Conservation (phyloP, 208 protist genomes). For the Ichthyophonus hoferi region DNA sequence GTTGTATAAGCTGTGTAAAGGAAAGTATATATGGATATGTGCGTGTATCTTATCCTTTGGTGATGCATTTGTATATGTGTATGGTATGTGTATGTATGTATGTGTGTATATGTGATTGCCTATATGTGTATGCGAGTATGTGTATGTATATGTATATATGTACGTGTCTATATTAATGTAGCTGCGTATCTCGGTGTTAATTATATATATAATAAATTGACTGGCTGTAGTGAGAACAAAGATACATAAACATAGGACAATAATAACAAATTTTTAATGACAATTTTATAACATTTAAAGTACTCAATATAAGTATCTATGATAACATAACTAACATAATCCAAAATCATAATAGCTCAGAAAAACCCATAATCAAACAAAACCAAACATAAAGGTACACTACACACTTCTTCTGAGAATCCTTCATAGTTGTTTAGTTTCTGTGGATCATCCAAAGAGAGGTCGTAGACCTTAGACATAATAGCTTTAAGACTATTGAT, state of each 20-base stretch:
- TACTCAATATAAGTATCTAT: too few relatives aligned
- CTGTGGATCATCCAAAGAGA: conserved; percentile 16
- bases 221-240: too few relatives aligned
- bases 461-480: conserved; percentile 21
- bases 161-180: conserved; percentile 1
- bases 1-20: too few relatives aligned
- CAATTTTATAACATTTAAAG: too few relatives aligned
- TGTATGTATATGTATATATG: background rate
- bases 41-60: background rate
- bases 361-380: too few relatives aligned
- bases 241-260: too few relatives aligned
- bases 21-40: background rate
- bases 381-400: too few relatives aligned
- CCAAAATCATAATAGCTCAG: too few relatives aligned
- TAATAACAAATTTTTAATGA: too few relatives aligned
- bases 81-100: background rate
- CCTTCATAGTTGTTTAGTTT: conserved; percentile 35
- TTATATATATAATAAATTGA: too few relatives aligned
- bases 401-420: conserved; percentile 39
- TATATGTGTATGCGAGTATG: background rate
- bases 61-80: background rate
- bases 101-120: background rate
- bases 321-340: too few relatives aligned
- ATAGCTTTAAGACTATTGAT: background rate
- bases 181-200: too few relatives aligned